Conservation (phyloP, 2,329 filamentous ascomycete species). For the Ophiostoma novo-ulmi region DNA sequence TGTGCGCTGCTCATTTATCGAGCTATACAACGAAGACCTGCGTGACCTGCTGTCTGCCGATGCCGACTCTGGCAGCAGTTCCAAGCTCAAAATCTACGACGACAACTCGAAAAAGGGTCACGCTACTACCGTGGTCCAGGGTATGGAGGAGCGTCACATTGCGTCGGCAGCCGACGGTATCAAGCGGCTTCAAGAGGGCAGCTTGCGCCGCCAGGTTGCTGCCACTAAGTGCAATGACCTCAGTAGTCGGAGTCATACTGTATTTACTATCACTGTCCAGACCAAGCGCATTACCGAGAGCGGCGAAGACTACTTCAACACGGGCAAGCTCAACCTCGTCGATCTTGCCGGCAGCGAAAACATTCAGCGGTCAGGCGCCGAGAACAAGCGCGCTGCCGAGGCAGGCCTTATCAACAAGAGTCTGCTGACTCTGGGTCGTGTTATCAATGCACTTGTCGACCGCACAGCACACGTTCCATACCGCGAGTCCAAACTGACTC, state of each 20-base stretch:
- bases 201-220: conserved; percentile 92
- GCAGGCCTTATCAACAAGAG: conserved; percentile 98
- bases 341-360: conserved; percentile 97
- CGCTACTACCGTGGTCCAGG: conserved; percentile 81
- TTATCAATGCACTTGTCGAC: conserved; percentile 96
- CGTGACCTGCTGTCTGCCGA: conserved; percentile 81
- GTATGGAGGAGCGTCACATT: conserved; percentile 96
- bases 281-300: conserved; percentile 75
- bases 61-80: conserved; percentile 45
- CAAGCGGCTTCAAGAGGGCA: conserved; percentile 80
- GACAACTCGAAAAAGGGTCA: conserved; percentile 83
- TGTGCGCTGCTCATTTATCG: conserved; percentile 97
- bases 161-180: conserved; percentile 80
- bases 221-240: conserved; percentile 99
- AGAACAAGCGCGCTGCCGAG: conserved; percentile 95
- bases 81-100: conserved; percentile 91
- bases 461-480: conserved; percentile 81
- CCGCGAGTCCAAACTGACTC: conserved; percentile 91
- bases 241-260: conserved; percentile 92
- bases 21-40: conserved; percentile 96
- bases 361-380: conserved; percentile 91
- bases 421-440: conserved; percentile 84
- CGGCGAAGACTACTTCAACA: conserved; percentile 83
- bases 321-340: conserved; percentile 92
- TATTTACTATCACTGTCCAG: conserved; percentile 92